A percentile compares a stretch with the other conserved stretches of the same genome.
These are phyloP conservation scores for Ophiostoma pallidulum DNA, from an alignment of 2,329 filamentous ascomycete species.

Conservation along the genomic window DNA sequence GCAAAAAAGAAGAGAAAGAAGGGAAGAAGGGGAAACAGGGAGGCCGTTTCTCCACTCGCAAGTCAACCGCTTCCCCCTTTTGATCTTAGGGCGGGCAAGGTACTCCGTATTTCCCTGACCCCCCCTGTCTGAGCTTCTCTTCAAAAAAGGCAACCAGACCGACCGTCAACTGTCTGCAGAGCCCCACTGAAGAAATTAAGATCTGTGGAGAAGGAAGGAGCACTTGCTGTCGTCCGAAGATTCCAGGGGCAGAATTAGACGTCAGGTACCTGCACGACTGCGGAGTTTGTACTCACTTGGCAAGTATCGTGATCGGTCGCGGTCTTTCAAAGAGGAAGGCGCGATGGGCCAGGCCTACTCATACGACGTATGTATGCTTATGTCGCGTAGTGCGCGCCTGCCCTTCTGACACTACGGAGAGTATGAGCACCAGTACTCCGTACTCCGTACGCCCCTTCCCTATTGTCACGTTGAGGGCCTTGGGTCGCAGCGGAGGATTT, in stretches of 20 bases:
- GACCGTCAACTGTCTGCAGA: not conserved
- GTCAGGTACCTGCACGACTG: no score
- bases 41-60: not conserved
- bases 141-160: not conserved
- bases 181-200: slow-evolving; percentile 4
- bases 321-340: no score
- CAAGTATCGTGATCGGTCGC: no score
- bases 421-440: no score
- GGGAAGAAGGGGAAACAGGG: not conserved
- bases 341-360: no score
- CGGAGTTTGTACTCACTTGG: no score
- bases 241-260: not conserved
- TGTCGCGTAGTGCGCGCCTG: no score
- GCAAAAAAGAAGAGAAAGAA: not conserved
- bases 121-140: no score
- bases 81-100: not conserved
- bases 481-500: not conserved
- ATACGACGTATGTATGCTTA: no score
- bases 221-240: slow-evolving; percentile 4
- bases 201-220: not conserved
- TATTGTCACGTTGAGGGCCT: not conserved
- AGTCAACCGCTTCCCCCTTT: not conserved
- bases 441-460: no score
- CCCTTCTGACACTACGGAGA: no score
- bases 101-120: no score